phyloP scores from a whole-genome alignment of 1,284 basidiomycete genomes.

The Marasmius tenuissimus region DNA sequence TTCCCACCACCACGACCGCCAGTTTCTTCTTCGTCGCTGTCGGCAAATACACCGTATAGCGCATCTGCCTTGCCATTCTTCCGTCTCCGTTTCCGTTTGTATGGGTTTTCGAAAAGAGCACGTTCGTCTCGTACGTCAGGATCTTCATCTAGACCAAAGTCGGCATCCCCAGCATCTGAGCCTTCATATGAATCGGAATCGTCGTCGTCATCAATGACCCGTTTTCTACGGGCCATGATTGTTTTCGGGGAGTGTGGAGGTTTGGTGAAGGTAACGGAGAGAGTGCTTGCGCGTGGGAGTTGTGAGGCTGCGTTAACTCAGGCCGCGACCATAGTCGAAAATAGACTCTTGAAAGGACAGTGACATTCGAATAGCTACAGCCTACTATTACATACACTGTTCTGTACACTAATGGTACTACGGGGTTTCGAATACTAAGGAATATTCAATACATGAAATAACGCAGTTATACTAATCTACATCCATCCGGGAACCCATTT shows the following conservation, averaged over 20 bases:
- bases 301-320: too few relatives aligned
- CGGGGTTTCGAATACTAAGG: neutral
- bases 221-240: slow-evolving; percentile 81
- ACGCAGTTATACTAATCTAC: too few relatives aligned
- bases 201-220: slow-evolving; percentile 73
- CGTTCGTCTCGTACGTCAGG: slow-evolving; percentile 77
- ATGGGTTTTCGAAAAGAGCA: slow-evolving; percentile 78
- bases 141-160: slow-evolving; percentile 56
- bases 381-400: neutral
- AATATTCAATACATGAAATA: too few relatives aligned
- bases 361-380: too few relatives aligned
- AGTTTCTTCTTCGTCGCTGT: slow-evolving; percentile 63
- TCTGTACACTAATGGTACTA: neutral
- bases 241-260: neutral
- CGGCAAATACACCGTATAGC: slow-evolving; percentile 82
- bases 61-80: slow-evolving; percentile 74
- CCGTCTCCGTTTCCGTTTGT: slow-evolving; percentile 64
- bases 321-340: too few relatives aligned
- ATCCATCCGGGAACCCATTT: too few relatives aligned
- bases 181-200: slow-evolving; percentile 65
- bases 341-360: too few relatives aligned
- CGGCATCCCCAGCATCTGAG: slow-evolving; percentile 42
- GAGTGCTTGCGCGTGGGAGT: too few relatives aligned
- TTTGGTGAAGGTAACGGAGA: neutral
- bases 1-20: slow-evolving; percentile 27